A percentile compares a stretch with the other conserved stretches of the same genome.
phyloP scores from a whole-genome alignment of 2,329 filamentous ascomycete species.

The Beauveria medogensis region DNA sequence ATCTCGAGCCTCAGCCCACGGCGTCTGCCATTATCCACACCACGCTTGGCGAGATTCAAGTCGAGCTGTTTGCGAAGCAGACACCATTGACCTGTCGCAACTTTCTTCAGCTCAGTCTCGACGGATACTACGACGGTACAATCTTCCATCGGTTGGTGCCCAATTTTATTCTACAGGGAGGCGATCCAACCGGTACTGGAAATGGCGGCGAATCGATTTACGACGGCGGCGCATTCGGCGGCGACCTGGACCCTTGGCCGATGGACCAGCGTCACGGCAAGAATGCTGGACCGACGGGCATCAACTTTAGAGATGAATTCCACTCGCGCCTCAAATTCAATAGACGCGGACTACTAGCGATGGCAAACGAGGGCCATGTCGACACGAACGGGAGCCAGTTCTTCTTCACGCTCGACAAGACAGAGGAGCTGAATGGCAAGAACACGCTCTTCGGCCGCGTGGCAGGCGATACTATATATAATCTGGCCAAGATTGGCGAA shows the following conservation, averaged over 20 bases:
- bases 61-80: constrained; percentile 94
- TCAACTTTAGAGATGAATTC: constrained; percentile 74
- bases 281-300: constrained; percentile 51
- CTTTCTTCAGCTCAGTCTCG: constrained; percentile 89
- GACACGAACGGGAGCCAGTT: constrained; percentile 93
- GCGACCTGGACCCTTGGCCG: constrained; percentile 63
- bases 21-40: constrained; percentile 88
- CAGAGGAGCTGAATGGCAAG: constrained; percentile 77
- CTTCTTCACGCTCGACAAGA: constrained; percentile 83
- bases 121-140: constrained; percentile 91
- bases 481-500: constrained; percentile 88
- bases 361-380: constrained; percentile 77
- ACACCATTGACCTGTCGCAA: constrained; percentile 86
- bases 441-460: constrained; percentile 93
- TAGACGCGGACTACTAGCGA: constrained; percentile 80
- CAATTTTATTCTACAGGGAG: constrained; percentile 88
- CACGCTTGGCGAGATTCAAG: constrained; percentile 76
- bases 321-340: constrained; percentile 92
- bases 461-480: constrained; percentile 92
- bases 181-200: constrained; percentile 88
- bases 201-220: constrained; percentile 89
- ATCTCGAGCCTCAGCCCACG: constrained; percentile 89
- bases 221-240: constrained; percentile 69
- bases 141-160: constrained; percentile 91
- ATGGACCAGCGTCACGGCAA: constrained; percentile 56